Conservation (phyloP, 805 yeast species). For the Kuraishia molischiana region DNA sequence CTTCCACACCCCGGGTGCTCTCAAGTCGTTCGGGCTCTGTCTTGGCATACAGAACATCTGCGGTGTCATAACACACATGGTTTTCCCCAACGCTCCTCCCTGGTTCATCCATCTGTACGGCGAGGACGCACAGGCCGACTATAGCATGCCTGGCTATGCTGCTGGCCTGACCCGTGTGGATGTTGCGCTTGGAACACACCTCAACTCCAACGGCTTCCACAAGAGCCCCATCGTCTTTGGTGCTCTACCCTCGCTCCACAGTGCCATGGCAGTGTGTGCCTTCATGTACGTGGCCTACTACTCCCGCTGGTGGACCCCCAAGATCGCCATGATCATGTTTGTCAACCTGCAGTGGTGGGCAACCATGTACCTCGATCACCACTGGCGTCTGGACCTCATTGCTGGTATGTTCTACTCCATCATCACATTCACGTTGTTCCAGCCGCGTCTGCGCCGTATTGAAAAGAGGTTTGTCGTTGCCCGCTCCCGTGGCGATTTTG, state of each 20-base stretch:
- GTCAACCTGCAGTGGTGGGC: slow-evolving; percentile 65
- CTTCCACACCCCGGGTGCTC: slow-evolving; percentile 57
- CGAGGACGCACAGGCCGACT: slow-evolving; percentile 41
- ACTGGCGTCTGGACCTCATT: slow-evolving; percentile 54
- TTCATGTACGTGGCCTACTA: slow-evolving; percentile 33
- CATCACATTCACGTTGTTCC: slow-evolving; percentile 28
- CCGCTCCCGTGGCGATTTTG: slow-evolving; percentile 25
- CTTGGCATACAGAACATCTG: slow-evolving; percentile 51
- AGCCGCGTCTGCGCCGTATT: slow-evolving; percentile 21
- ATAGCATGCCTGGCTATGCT: slow-evolving; percentile 58
- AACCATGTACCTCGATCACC: slow-evolving; percentile 64
- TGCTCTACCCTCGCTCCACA: slow-evolving; percentile 65
- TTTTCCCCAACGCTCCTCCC: slow-evolving; percentile 67
- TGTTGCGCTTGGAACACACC: slow-evolving; percentile 48
- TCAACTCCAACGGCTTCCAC: slow-evolving; percentile 54
- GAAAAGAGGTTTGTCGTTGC: slow-evolving; percentile 28
- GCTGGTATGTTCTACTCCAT: slow-evolving; percentile 46
- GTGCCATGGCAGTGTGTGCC: slow-evolving; percentile 52
- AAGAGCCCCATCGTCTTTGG: slow-evolving; percentile 64
- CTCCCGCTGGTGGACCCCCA: slow-evolving; percentile 24
- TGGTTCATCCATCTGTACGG: slow-evolving; percentile 63
- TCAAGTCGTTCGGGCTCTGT: slow-evolving; percentile 41
- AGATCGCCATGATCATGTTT: slow-evolving; percentile 28
- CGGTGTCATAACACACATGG: slow-evolving; percentile 51
- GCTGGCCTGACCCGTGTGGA: slow-evolving; percentile 66